Percentiles rank a stretch among this genome's conserved stretches.
phyloP scores from a whole-genome alignment of 768 basidiomycete species.

The Cystobasidium onofrii region DNA sequence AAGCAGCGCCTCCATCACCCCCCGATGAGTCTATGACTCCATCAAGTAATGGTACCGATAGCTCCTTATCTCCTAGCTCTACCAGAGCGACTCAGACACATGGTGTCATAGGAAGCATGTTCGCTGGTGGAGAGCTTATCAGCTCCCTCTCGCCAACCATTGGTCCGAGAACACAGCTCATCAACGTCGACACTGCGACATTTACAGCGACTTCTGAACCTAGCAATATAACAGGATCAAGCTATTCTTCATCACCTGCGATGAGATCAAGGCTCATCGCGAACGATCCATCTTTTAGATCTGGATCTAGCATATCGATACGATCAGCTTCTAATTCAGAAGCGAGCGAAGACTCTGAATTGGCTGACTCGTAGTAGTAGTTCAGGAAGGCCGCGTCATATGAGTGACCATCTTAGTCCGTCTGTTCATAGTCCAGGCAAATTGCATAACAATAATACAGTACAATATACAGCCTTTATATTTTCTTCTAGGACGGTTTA shows the following conservation, averaged over 20 bases:
- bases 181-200: slow-evolving; percentile 12
- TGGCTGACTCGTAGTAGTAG: neutral
- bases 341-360: neutral
- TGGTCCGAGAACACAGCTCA: neutral
- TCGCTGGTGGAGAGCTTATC: neutral
- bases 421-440: too few species aligned
- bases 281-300: neutral
- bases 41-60: neutral
- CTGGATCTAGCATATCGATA: neutral
- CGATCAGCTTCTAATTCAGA: neutral
- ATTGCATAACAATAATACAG: too few species aligned
- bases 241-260: neutral
- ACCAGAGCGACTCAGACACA: neutral
- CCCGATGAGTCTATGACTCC: neutral
- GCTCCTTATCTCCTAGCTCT: neutral
- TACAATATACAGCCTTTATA: too few species aligned
- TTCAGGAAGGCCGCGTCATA: too few species aligned
- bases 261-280: neutral
- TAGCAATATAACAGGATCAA: neutral
- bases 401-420: too few species aligned
- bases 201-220: slow-evolving; percentile 1
- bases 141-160: neutral
- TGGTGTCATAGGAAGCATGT: neutral
- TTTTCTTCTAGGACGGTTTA: too few species aligned
- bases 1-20: neutral